Base-by-base conservation (phyloP, 306 rosid genomes). In the Purshia tridentata region DNA sequence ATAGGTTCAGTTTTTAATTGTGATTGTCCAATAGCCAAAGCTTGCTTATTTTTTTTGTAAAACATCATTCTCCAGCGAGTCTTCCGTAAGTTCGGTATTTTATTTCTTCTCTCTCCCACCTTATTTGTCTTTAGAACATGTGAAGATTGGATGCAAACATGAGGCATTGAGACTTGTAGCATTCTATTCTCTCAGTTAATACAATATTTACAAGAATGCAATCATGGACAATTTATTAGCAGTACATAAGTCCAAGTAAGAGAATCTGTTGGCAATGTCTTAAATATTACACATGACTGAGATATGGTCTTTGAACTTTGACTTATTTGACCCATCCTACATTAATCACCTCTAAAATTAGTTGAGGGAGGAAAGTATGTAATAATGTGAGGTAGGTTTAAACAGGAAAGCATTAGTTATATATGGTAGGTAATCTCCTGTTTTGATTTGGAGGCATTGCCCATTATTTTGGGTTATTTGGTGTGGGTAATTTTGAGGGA, bases 361-460 rank as follows among this genome's bases (percentile, higher is more conserved):
- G 29, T 13, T 59, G 45, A 44, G 67, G 29, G 23, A 69, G 41
- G 45, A 52, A 39, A 12, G 19, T 64, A n/a, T 0, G 40, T 40
- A 45, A 11, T 48, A 41, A 22, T 39, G 49, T 64, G 35, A 42
- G 45, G 54, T 23, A 49, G 15, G 10, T 12, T 80, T 9, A 18
- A 40, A 59, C 18, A 12, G 51, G 66, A 58, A 66, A 72, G 1
- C n/a, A 16, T 47, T 67, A 39, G 58, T 61, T 51, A 8, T 52
- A 42, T 46, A 51, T 51, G 6, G 66, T 7, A 50, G 65, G 47
- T 23, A 18, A 46, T 62, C 15, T 5, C 45, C 53, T 55, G 20
- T 41, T 41, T n/a, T 59, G 13, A 72, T 42, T 66, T 40, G 67
- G 72, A 60, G 55, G 35, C 48, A 52, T 12, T 66, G 73, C 67